These are phyloP conservation scores for Anaeramoeba flamelloides DNA, from an alignment of 78 protist species.

Conservation along the genomic window DNA sequence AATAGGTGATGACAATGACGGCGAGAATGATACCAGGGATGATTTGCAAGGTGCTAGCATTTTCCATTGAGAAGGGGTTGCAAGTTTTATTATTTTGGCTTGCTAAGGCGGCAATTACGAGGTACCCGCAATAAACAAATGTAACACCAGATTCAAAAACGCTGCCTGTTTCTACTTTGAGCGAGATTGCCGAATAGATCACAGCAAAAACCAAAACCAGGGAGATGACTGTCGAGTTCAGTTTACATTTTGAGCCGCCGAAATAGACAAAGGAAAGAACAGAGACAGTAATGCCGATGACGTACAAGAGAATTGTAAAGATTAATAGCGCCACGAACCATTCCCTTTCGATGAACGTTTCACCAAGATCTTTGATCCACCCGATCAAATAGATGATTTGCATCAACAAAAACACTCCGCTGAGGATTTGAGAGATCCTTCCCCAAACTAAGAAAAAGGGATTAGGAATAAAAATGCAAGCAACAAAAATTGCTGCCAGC, in stretches of 20 bases:
- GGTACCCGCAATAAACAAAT: constrained; percentile 2
- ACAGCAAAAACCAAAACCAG: constrained; percentile 5
- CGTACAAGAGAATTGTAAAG: not conserved
- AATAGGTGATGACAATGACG: not conserved
- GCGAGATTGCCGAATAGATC: not conserved
- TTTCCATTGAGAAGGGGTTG: not conserved
- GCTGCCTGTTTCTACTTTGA: constrained; percentile 8
- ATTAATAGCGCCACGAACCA: not conserved
- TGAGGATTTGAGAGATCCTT: not conserved
- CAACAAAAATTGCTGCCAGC: not conserved
- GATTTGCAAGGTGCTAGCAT: not conserved
- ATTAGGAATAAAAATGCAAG: not conserved
- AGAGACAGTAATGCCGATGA: not conserved
- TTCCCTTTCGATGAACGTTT: not conserved
- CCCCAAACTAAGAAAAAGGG: not conserved
- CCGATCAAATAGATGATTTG: not conserved
- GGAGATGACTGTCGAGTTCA: constrained; percentile 3
- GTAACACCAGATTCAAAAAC: constrained; percentile 13
- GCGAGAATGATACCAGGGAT: not conserved
- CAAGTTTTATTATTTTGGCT: not conserved
- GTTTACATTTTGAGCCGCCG: constrained; percentile 1
- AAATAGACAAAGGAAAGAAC: not conserved
- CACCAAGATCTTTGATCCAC: not conserved
- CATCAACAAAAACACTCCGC: not conserved
- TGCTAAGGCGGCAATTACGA: constrained; percentile 7